Percentiles rank a stretch among this genome's conserved stretches.
These are phyloP conservation scores for Tripterygium wilfordii DNA, from an alignment of 177 flowering plant species.

Conservation along the genomic window DNA sequence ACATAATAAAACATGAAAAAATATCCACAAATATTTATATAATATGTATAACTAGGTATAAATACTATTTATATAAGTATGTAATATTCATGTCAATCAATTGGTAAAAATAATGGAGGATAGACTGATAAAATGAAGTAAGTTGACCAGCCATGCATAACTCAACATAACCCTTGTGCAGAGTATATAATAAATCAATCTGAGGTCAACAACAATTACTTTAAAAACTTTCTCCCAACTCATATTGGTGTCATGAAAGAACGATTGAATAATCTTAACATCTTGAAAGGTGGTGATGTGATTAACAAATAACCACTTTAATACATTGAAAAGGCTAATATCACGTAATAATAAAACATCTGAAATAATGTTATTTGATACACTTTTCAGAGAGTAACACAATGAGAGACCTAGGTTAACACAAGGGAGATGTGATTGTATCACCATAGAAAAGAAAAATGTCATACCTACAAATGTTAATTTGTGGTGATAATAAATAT, in stretches of 20 bases:
- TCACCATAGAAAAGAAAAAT: slow-evolving; percentile 6
- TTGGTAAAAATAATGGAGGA: not conserved
- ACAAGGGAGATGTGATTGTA: too few species aligned
- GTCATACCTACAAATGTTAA: too few species aligned
- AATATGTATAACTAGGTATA: too few species aligned
- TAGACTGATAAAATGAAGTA: slow-evolving; percentile 12
- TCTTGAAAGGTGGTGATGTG: slow-evolving; percentile 24
- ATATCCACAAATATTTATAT: too few species aligned
- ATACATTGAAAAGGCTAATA: slow-evolving; percentile 11
- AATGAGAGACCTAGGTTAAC: too few species aligned
- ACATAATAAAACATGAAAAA: too few species aligned
- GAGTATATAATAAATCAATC: slow-evolving; percentile 31
- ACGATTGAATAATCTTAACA: slow-evolving; percentile 6
- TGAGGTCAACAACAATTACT: slow-evolving; percentile 31
- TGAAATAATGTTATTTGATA: not conserved
- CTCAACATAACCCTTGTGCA: slow-evolving; percentile 30
- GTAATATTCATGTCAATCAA: slow-evolving; percentile 8
- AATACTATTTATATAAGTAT: too few species aligned
- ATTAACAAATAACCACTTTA: slow-evolving; percentile 30
- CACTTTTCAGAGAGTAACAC: not conserved
- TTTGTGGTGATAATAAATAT: too few species aligned
- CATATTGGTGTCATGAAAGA: slow-evolving; percentile 6
- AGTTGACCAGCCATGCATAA: slow-evolving; percentile 7
- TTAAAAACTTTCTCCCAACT: slow-evolving; percentile 10
- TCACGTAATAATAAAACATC: not conserved